phyloP scores from a whole-genome alignment of 2,329 filamentous ascomycete species.

The Akanthomyces uredinophilus region DNA sequence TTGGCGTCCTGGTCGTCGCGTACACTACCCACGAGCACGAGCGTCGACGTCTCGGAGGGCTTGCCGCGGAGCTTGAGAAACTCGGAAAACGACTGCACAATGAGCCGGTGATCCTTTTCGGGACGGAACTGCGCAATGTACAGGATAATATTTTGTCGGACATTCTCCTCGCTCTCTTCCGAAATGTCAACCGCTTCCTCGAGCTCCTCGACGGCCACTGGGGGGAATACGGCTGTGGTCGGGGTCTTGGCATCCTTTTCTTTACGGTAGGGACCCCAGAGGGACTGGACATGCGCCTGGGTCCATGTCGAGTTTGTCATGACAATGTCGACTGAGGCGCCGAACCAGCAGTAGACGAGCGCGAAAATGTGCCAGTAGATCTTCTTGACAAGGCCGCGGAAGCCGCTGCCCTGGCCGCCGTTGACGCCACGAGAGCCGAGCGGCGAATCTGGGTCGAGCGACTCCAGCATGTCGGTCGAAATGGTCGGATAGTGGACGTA shows the following conservation, averaged over 20 bases:
- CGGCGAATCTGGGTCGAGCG: constrained; percentile 59
- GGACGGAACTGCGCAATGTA: constrained; percentile 98
- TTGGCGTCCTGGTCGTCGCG: constrained; percentile 75
- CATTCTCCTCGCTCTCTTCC: constrained; percentile 56
- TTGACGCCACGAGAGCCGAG: constrained; percentile 69
- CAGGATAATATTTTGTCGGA: constrained; percentile 66
- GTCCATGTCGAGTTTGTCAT: constrained; percentile 99
- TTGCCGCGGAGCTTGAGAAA: constrained; percentile 56
- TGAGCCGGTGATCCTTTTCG: constrained; percentile 90
- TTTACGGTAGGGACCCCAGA: constrained; percentile 65
- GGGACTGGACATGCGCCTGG: constrained; percentile 68
- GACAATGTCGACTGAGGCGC: constrained; percentile 80
- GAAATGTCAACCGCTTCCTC: constrained; percentile 69
- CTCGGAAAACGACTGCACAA: constrained; percentile 76
- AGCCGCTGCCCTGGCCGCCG: constrained; percentile 71
- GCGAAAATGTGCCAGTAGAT: constrained; percentile 87
- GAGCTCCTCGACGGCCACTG: constrained; percentile 83
- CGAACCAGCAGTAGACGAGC: constrained; percentile 73
- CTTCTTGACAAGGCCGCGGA: constrained; percentile 66
- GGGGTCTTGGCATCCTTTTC: constrained; percentile 42
- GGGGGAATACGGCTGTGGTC: constrained; percentile 80
- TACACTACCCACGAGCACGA: constrained; percentile 90
- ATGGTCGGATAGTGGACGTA: constrained; percentile 99
- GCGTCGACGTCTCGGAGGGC: constrained; percentile 52
- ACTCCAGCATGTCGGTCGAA: constrained; percentile 92